Percentiles rank a stretch among this genome's conserved stretches.
Conservation (phyloP, 2,329 filamentous ascomycete genomes). For the Cladobotryum protrusum region DNA sequence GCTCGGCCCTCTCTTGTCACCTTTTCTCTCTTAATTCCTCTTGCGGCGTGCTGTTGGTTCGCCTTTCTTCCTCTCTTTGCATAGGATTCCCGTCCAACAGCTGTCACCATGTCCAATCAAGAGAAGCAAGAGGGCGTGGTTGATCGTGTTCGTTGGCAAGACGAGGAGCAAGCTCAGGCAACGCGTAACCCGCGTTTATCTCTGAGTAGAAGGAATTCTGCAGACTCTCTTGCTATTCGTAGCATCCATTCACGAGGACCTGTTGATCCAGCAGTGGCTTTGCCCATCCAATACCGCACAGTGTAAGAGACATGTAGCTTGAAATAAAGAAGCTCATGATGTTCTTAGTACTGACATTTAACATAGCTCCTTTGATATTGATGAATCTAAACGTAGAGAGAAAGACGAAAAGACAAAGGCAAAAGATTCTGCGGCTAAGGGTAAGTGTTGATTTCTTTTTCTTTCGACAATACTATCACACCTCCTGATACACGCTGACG, state of each 20-base stretch:
- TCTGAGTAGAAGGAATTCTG: slow-evolving; percentile 22
- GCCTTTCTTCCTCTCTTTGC: neutral
- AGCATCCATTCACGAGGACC: slow-evolving; percentile 27
- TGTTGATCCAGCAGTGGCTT: slow-evolving; percentile 21
- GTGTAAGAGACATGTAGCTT: slow-evolving; percentile 34
- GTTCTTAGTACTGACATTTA: neutral
- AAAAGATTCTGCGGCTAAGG: slow-evolving; percentile 39
- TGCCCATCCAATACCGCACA: slow-evolving; percentile 51
- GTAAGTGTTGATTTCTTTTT: slow-evolving; percentile 20
- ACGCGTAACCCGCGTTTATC: slow-evolving; percentile 16
- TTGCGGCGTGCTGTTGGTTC: neutral
- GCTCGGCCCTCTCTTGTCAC: no score
- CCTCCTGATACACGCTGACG: neutral
- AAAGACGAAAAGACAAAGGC: slow-evolving; percentile 32
- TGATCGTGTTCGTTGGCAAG: slow-evolving; percentile 32
- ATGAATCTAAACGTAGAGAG: slow-evolving; percentile 45
- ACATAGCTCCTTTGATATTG: slow-evolving; percentile 46
- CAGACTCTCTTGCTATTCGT: slow-evolving; percentile 36
- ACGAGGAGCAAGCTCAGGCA: slow-evolving; percentile 26
- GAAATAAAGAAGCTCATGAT: slow-evolving; percentile 7
- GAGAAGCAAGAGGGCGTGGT: slow-evolving; percentile 9
- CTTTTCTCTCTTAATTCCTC: no score
- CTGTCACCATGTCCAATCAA: slow-evolving; percentile 8
- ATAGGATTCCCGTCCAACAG: neutral
- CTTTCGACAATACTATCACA: neutral